Evolutionary conservation across 1,139 yeast species (phyloP), one percentile per base, ranked within the genome.

Genomic region (Geotrichum europaeum): DNA sequence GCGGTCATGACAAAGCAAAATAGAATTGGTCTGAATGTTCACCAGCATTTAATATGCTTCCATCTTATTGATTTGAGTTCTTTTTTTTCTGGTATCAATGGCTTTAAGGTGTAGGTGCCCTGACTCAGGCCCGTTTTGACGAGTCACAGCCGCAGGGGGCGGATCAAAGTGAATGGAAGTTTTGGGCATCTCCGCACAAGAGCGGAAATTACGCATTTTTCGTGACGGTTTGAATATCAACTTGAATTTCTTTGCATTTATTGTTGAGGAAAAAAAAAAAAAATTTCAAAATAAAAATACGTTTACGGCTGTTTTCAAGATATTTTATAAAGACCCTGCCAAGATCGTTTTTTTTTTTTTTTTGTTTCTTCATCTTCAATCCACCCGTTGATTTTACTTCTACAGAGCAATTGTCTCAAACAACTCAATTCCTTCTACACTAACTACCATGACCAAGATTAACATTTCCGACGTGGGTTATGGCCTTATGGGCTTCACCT

Each of bases 401-500:
- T 2, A 13, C 6, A 15, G n/a, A n/a, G 47, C 47, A 40, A 15
- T 40, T 7, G 18, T 9, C 5, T n/a, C 47, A 40, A 40, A 2
- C 20, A 40, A 40, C 47, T 40, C 20, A 40, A 40, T 40, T 40
- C 20, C 18, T 5, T 12, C 18, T 13, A 36, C n/a, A 36, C 18
- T 13, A 40, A 40, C 10, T 15, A 40, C 20, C 3, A 49, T 49
- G 51, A 13, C 51, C 10, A 24, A 24, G 7, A 18, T 49, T 13
- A 22, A 49, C 24, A 24, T 49, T 10, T 25, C 51, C 1, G 63
- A 65, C 43, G 64, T 65, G 78, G 89, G 89, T 51, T 82, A 75
- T 67, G 90, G 90, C 55, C 79, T 85, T 66, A 84, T 85, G 90
- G 79, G 84, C 45, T 73, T 84, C 72, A 83, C 89, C 3, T 79